Conservation (phyloP, 495 filamentous ascomycete genomes). For the Aspergillus carlsbadensis region DNA sequence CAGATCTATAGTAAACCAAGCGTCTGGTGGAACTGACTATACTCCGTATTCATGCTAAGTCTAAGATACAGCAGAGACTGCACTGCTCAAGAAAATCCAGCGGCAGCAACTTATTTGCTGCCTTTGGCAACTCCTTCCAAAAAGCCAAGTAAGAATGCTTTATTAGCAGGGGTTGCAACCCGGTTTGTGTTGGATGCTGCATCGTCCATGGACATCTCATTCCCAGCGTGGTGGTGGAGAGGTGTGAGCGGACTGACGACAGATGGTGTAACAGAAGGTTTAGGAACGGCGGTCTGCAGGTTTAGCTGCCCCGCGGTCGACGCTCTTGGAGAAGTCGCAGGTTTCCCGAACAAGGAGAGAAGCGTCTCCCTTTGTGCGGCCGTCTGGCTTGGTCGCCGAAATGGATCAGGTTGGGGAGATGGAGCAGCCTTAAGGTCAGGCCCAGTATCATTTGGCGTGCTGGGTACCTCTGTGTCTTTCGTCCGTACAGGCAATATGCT, state of each 20-base stretch:
- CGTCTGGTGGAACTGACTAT: too few relatives aligned
- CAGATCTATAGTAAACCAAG: too few relatives aligned
- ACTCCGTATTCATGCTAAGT: background rate
- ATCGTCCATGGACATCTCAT: constrained; percentile 37
- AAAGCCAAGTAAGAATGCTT: constrained; percentile 77
- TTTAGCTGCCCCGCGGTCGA: constrained; percentile 23
- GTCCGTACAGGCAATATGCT: constrained; percentile 20
- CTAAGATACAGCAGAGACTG: background rate
- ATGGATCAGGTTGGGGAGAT: constrained; percentile 21
- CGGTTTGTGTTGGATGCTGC: constrained; percentile 41
- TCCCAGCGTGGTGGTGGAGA: constrained; percentile 32
- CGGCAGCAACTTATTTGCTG: constrained; percentile 27
- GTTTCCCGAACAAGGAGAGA: constrained; percentile 71
- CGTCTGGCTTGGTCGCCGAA: constrained; percentile 48
- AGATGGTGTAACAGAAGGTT: constrained; percentile 27
- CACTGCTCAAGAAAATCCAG: background rate
- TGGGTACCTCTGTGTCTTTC: constrained; percentile 17
- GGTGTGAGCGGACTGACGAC: constrained; percentile 50
- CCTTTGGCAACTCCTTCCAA: constrained; percentile 60
- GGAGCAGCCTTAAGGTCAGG: background rate
- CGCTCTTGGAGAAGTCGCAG: constrained; percentile 29
- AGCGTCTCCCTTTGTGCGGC: constrained; percentile 65
- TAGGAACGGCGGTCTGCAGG: constrained; percentile 22
- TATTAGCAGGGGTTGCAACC: constrained; percentile 67
- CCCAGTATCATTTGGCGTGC: background rate